Evolutionary conservation across 768 basidiomycete species (phyloP).

Genomic region (Lentinula boryana): DNA sequence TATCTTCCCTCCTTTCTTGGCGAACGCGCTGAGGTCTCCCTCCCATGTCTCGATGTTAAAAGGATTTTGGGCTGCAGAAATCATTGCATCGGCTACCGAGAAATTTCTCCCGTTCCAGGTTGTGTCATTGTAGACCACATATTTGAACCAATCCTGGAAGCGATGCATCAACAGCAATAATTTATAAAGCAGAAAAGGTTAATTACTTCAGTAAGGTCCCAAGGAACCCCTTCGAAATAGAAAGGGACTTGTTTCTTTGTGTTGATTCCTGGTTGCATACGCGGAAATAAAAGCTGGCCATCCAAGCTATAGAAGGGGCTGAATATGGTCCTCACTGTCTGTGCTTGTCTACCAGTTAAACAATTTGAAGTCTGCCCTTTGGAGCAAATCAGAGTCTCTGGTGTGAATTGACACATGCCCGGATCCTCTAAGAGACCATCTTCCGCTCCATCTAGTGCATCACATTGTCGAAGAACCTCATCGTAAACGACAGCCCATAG

Average conservation of each 20-base stretch:
- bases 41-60: slow-evolving; percentile 9
- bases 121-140: slow-evolving; percentile 6
- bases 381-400: slow-evolving; percentile 12
- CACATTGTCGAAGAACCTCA: slow-evolving; percentile 17
- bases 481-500: slow-evolving; percentile 13
- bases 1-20: slow-evolving; percentile 14
- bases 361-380: slow-evolving; percentile 4
- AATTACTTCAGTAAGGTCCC: neutral
- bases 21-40: slow-evolving; percentile 10
- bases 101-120: slow-evolving; percentile 1
- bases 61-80: neutral
- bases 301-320: slow-evolving; percentile 9
- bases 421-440: slow-evolving; percentile 16
- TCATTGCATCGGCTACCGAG: neutral
- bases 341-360: slow-evolving; percentile 12
- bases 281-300: slow-evolving; percentile 8
- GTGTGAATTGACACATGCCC: slow-evolving; percentile 12
- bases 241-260: slow-evolving; percentile 2
- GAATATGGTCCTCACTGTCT: slow-evolving; percentile 10
- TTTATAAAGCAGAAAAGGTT: neutral
- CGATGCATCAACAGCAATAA: neutral
- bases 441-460: slow-evolving; percentile 13
- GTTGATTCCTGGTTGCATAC: slow-evolving; percentile 12
- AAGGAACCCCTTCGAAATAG: neutral
- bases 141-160: neutral